phyloP scores from a whole-genome alignment of 306 rosid species.

The Quillaja saponaria region DNA sequence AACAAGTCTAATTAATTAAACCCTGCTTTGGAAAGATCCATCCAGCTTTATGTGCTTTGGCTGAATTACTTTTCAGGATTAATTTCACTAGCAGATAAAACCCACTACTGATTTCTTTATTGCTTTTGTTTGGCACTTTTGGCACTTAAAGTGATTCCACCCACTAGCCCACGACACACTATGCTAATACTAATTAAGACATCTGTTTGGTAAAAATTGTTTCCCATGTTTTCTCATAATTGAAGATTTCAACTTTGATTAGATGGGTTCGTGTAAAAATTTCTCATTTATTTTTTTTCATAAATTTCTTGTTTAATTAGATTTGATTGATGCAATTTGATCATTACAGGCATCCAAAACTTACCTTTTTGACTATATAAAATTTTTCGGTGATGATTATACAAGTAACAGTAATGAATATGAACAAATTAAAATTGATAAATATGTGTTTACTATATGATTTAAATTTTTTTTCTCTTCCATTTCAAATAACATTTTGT shows the following conservation, averaged over 20 bases:
- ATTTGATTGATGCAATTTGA: constrained; percentile 23
- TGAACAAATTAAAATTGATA: constrained; percentile 24
- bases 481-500: too few species aligned
- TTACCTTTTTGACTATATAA: constrained; percentile 36
- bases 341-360: background rate
- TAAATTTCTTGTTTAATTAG: constrained; percentile 33
- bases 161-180: constrained; percentile 19
- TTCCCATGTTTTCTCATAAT: constrained; percentile 5
- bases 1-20: constrained; percentile 5
- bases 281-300: too few species aligned
- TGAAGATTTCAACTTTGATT: constrained; percentile 13
- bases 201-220: constrained; percentile 12
- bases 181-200: background rate
- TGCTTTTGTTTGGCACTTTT: constrained; percentile 45
- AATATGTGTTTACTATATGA: too few species aligned
- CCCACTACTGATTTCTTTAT: constrained; percentile 37
- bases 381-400: constrained; percentile 31
- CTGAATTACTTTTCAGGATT: constrained; percentile 9
- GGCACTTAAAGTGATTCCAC: constrained; percentile 45
- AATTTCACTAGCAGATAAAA: constrained; percentile 13
- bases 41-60: constrained; percentile 31
- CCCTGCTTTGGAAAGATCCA: constrained; percentile 41
- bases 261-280: constrained; percentile 22
- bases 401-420: constrained; percentile 1
- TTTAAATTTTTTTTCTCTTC: too few species aligned